A percentile compares a stretch with the other conserved stretches of the same genome.
These are phyloP conservation scores for Cantharellus anzutake DNA, from an alignment of 768 basidiomycete species.

Conservation along the genomic window DNA sequence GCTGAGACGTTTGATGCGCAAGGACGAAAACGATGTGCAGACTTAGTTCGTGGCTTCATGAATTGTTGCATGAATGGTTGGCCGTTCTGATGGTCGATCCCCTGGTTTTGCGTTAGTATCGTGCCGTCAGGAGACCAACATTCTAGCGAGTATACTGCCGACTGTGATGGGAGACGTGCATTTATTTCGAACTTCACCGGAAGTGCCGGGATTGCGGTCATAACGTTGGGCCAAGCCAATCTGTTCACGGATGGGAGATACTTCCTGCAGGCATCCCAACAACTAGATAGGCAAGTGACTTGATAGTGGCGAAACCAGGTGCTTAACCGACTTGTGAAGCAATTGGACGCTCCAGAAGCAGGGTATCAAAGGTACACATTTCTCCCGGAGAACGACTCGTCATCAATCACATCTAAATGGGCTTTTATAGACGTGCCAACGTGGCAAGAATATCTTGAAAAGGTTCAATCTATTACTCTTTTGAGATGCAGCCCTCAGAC, in stretches of 20 bases:
- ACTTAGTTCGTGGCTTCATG: conserved; percentile 24
- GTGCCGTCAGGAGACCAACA: conserved; percentile 90
- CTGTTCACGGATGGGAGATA: conserved; percentile 95
- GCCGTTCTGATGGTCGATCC: background rate
- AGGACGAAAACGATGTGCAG: conserved; percentile 33
- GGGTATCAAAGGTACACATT: conserved; percentile 47
- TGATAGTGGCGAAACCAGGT: background rate
- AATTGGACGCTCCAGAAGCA: conserved; percentile 93
- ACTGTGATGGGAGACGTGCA: conserved; percentile 63
- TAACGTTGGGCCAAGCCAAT: conserved; percentile 50
- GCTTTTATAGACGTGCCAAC: conserved; percentile 50
- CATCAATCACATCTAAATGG: conserved; percentile 8
- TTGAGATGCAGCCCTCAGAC: background rate
- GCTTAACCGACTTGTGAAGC: conserved; percentile 18
- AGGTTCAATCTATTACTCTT: conserved; percentile 23
- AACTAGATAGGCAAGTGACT: conserved; percentile 53
- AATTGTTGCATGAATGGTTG: background rate
- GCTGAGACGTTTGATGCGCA: conserved; percentile 53
- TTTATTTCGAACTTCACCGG: conserved; percentile 92
- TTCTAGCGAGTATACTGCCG: conserved; percentile 74
- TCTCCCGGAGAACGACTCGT: no score
- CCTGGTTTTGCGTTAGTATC: conserved; percentile 23
- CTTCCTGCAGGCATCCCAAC: conserved; percentile 78
- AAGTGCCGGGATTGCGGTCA: conserved; percentile 68
- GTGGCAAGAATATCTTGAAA: conserved; percentile 73